Percentiles rank a stretch among this genome's conserved stretches.
Evolutionary conservation across 1,284 basidiomycete genomes (phyloP).

Genomic region (Sanguinoderma infundibulare): DNA sequence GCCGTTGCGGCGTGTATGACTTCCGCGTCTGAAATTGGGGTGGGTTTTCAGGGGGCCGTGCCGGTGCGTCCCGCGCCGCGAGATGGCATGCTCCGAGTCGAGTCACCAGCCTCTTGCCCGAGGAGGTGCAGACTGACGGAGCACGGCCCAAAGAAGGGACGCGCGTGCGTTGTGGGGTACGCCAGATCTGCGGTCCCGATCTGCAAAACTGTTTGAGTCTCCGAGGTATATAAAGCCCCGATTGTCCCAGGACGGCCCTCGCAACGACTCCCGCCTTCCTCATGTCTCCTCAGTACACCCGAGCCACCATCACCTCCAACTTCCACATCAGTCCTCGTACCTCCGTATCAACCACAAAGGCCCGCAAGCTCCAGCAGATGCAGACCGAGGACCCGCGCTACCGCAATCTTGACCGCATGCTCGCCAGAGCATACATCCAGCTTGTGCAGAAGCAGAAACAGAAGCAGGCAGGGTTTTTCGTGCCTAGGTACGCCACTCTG

Average conservation of each 20-base stretch:
- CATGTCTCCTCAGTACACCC: conserved; percentile 25
- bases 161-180: neutral
- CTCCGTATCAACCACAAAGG: conserved; percentile 2
- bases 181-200: neutral
- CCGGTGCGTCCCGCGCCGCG: neutral
- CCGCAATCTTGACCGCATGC: conserved; percentile 18
- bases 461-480: conserved; percentile 9
- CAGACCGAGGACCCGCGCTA: conserved; percentile 18
- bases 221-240: conserved; percentile 15
- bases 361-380: conserved; percentile 9
- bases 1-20: neutral
- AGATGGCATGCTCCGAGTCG: neutral
- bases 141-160: neutral
- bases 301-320: neutral
- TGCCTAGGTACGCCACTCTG: conserved; percentile 14
- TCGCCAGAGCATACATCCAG: conserved; percentile 19
- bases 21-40: neutral
- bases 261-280: neutral
- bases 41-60: neutral
- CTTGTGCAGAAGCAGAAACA: conserved; percentile 16
- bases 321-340: neutral
- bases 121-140: neutral
- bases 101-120: neutral
- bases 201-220: conserved; percentile 1
- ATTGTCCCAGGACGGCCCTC: neutral